Conservation (phyloP, 192 early-diverging fungal genomes). For the Backusella macrospora region DNA sequence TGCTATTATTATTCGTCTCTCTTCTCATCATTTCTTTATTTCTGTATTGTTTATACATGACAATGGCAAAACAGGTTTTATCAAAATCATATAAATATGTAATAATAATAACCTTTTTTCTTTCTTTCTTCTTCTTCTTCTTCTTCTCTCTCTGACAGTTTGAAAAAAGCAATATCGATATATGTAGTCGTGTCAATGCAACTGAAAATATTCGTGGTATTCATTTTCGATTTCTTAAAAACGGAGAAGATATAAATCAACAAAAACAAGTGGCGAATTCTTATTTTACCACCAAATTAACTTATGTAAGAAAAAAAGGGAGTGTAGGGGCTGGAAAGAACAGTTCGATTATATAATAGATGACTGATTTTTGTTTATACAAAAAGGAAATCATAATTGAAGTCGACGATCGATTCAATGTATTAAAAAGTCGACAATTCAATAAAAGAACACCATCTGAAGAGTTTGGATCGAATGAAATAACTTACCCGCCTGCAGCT, state of each 20-base stretch:
- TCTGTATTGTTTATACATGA: background rate
- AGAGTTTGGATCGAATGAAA: background rate
- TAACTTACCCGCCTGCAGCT: background rate
- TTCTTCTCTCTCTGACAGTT: conserved; percentile 32
- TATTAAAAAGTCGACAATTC: conserved; percentile 22
- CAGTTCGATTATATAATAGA: background rate
- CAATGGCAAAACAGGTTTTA: background rate
- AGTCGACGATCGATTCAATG: conserved; percentile 22
- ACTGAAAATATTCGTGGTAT: conserved; percentile 41
- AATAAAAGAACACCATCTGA: background rate
- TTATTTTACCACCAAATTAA: background rate
- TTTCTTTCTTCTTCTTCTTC: too few relatives aligned
- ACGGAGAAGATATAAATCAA: background rate
- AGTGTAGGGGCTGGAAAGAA: background rate
- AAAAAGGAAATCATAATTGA: conserved; percentile 24
- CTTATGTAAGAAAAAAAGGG: conserved; percentile 7
- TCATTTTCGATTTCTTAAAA: conserved; percentile 30
- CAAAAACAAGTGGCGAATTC: background rate
- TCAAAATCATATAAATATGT: background rate
- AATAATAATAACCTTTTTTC: background rate
- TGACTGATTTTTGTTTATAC: background rate
- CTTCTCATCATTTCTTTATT: background rate
- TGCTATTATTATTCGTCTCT: background rate
- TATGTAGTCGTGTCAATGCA: conserved; percentile 40
- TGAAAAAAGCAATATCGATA: conserved; percentile 28